phyloP scores from a whole-genome alignment of 1,284 basidiomycete genomes.

The Ganoderma lucidum region DNA sequence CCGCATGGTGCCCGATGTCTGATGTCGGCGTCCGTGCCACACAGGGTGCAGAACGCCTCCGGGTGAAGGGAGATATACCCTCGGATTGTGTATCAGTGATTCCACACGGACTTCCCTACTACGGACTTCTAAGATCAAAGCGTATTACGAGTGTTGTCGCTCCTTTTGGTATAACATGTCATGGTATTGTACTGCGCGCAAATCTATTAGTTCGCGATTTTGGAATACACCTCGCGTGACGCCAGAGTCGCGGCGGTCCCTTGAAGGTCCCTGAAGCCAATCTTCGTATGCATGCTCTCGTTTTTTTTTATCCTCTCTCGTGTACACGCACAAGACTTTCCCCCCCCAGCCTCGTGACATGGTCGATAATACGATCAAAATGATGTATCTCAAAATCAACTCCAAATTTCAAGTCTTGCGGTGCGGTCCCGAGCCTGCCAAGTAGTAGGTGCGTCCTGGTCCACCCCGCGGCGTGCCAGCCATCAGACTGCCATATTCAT shows the following conservation, averaged over 20 bases:
- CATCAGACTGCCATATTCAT: no score
- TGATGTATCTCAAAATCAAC: no score
- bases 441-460: no score
- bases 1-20: neutral
- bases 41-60: constrained; percentile 27
- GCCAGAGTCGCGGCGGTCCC: neutral
- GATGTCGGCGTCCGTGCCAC: neutral
- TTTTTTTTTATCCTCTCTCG: no score
- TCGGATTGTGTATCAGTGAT: neutral
- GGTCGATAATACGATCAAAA: no score
- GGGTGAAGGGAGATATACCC: neutral
- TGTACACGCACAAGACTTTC: no score
- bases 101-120: neutral
- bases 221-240: neutral
- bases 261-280: neutral
- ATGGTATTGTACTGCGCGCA: neutral
- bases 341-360: no score
- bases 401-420: no score
- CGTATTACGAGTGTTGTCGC: constrained; percentile 6
- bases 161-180: neutral
- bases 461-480: no score
- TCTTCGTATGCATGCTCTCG: no score
- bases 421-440: no score
- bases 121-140: neutral
- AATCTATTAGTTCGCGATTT: neutral